Percentiles rank a stretch among this genome's conserved stretches.
Evolutionary conservation across 1,139 yeast species (phyloP).

Genomic region (Citeromyces hawaiiensis): DNA sequence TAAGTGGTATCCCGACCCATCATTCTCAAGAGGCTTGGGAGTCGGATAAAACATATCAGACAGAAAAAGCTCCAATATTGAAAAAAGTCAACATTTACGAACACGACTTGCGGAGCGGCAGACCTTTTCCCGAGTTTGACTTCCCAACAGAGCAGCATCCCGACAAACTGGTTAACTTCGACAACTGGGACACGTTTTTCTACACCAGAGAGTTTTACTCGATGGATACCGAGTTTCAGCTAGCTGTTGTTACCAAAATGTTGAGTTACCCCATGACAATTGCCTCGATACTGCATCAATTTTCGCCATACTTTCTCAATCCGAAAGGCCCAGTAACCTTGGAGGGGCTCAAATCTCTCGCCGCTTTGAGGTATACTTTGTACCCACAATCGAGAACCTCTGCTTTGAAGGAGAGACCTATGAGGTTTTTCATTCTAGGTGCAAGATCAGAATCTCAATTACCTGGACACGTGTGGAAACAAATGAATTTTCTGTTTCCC

Average conservation of each 20-base stretch:
- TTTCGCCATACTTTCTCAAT: constrained; percentile 66
- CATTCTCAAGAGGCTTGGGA: constrained; percentile 87
- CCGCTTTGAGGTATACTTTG: constrained; percentile 82
- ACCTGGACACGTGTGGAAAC: constrained; percentile 95
- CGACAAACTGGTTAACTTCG: constrained; percentile 67
- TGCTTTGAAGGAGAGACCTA: constrained; percentile 70
- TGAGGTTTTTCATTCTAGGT: constrained; percentile 81
- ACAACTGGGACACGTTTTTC: constrained; percentile 85
- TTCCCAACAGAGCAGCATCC: constrained; percentile 74
- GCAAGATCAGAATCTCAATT: constrained; percentile 89
- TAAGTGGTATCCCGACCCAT: constrained; percentile 93
- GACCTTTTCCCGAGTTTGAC: constrained; percentile 89
- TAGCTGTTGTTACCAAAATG: constrained; percentile 92
- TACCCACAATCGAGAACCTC: constrained; percentile 57
- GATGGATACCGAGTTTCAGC: constrained; percentile 92
- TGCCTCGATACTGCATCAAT: constrained; percentile 71
- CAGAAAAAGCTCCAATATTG: constrained; percentile 57
- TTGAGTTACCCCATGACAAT: constrained; percentile 87
- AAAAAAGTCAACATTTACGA: constrained; percentile 85
- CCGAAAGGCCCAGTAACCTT: constrained; percentile 83
- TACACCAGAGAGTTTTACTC: constrained; percentile 89
- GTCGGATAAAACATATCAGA: constrained; percentile 49
- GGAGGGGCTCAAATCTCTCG: constrained; percentile 86
- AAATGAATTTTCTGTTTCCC: constrained; percentile 78
- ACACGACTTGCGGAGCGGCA: constrained; percentile 87